Evolutionary conservation across 495 filamentous ascomycete species (phyloP).

Genomic region (Hypoxylon perforatum): DNA sequence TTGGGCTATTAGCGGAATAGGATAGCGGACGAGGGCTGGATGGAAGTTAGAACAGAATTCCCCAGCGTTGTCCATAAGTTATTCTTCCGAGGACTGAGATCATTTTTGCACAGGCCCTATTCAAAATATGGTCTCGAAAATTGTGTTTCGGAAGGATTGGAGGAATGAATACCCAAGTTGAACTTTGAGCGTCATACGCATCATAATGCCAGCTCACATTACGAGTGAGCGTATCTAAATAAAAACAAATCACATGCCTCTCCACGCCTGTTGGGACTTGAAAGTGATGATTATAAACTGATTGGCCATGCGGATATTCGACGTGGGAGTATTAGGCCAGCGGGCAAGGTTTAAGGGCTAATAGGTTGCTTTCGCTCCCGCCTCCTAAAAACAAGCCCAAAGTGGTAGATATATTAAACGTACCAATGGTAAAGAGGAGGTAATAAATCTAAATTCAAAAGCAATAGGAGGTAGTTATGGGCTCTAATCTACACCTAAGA

Average conservation of each 20-base stretch:
- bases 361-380: too few relatives aligned
- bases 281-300: not conserved
- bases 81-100: not conserved
- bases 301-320: too few relatives aligned
- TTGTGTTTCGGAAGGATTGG: conserved; percentile 7
- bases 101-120: conserved; percentile 8
- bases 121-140: conserved; percentile 14
- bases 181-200: conserved; percentile 15
- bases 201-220: conserved; percentile 8
- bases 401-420: too few relatives aligned
- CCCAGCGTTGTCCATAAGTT: conserved; percentile 16
- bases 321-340: too few relatives aligned
- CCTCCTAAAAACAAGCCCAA: too few relatives aligned
- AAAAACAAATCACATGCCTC: conserved; percentile 22
- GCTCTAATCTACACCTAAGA: too few relatives aligned
- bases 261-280: conserved; percentile 1
- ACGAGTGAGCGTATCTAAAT: not conserved
- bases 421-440: too few relatives aligned
- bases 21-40: not conserved
- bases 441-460: too few relatives aligned
- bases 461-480: too few relatives aligned
- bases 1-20: not conserved
- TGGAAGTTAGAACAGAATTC: conserved; percentile 19
- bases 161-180: conserved; percentile 31
- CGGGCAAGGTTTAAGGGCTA: too few relatives aligned